Evolutionary conservation across 2,329 filamentous ascomycete genomes (phyloP).

Genomic region (Eutypa lata): DNA sequence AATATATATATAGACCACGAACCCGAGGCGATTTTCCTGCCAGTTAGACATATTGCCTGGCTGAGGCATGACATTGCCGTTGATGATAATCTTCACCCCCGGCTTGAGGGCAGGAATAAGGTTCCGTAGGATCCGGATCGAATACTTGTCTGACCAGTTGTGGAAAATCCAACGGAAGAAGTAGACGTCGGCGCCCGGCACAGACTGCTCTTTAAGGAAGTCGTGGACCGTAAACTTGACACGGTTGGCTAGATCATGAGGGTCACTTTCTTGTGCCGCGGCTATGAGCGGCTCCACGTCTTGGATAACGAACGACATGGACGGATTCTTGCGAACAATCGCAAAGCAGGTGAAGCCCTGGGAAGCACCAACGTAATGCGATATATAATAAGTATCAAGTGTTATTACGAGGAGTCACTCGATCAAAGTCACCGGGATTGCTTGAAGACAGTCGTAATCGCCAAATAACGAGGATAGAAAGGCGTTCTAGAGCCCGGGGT

Average conservation of each 20-base stretch:
- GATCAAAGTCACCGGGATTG: too few species aligned
- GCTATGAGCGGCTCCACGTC: constrained; percentile 18
- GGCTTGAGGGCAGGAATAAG: constrained; percentile 37
- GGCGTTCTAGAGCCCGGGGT: too few species aligned
- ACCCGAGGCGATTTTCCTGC: constrained; percentile 8
- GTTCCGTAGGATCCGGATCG: constrained; percentile 27
- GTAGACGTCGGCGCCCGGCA: constrained; percentile 36
- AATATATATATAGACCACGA: background rate
- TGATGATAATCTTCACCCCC: constrained; percentile 30
- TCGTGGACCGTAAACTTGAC: constrained; percentile 32
- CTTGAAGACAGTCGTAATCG: too few species aligned
- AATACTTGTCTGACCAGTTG: constrained; percentile 39
- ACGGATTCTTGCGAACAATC: constrained; percentile 6
- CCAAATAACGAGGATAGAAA: too few species aligned
- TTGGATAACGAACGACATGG: constrained; percentile 23
- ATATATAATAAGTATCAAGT: background rate
- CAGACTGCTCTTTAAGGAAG: constrained; percentile 39
- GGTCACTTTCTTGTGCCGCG: background rate
- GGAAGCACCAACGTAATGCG: constrained; percentile 13
- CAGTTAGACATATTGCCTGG: constrained; percentile 3
- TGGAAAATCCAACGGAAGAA: constrained; percentile 44
- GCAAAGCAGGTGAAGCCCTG: constrained; percentile 9
- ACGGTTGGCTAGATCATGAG: constrained; percentile 3
- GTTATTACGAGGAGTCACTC: too few species aligned
- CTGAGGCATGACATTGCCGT: constrained; percentile 4